Evolutionary conservation across 164 flowering plant genomes (phyloP).

Genomic region (Vitis rupestris): DNA sequence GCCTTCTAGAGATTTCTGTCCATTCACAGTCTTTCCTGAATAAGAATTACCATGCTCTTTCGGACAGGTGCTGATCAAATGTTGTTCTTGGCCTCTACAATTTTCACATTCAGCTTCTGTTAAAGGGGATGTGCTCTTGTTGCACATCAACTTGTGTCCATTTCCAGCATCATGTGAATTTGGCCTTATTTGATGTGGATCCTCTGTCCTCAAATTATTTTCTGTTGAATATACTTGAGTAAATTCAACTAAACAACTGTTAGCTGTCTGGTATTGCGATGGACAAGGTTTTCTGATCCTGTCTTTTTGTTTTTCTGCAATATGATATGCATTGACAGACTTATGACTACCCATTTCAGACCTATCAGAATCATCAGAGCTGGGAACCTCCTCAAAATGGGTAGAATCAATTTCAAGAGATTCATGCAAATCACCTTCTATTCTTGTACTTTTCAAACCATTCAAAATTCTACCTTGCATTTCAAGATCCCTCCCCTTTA

Average conservation of each 20-base stretch:
- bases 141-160: constrained; percentile 3
- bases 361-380: constrained; percentile 70
- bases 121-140: constrained; percentile 14
- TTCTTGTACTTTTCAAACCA: constrained; percentile 18
- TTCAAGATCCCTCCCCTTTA: constrained; percentile 47
- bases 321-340: constrained; percentile 13
- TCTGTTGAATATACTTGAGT: constrained; percentile 22
- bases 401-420: constrained; percentile 62
- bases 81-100: constrained; percentile 14
- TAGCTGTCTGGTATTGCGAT: constrained; percentile 12
- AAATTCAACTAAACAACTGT: constrained; percentile 30
- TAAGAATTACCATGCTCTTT: constrained; percentile 20
- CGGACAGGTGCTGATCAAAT: constrained; percentile 9
- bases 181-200: constrained; percentile 6
- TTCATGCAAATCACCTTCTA: constrained; percentile 49
- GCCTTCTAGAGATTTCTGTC: constrained; percentile 64
- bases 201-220: constrained; percentile 16
- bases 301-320: constrained; percentile 24
- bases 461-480: constrained; percentile 25
- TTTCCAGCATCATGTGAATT: constrained; percentile 11
- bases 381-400: constrained; percentile 38
- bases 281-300: constrained; percentile 16
- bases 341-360: constrained; percentile 28
- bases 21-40: constrained; percentile 21
- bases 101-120: constrained; percentile 10